Base-by-base conservation (phyloP, 2,329 filamentous ascomycete genomes). In the Phialocephala sp. region DNA sequence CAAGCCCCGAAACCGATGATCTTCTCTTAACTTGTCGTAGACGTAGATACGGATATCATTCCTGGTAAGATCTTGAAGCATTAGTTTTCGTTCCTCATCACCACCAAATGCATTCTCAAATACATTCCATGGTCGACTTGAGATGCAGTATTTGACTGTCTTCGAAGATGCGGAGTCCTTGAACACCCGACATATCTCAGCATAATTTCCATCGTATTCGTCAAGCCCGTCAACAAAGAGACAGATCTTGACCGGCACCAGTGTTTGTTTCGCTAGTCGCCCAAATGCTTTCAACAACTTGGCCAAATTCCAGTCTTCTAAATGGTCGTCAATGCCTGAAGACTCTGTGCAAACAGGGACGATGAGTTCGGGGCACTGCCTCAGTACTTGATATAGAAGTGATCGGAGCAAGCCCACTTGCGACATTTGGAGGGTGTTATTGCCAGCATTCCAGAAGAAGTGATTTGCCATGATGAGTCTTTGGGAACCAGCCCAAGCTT, bases 401-500 rank as follows among this genome's bases (percentile, higher is more conserved):
- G 68, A 41, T 24, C 61, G 47, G 15, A 64, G 58, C 2, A 70
- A 58, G 2, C 66, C 66, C 4, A 63, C 41, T 4, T 63, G 61
- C 8, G 66, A 68, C 45, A 64, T 68, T 37, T 69, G 66, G 20
- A 60, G 11, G n/a, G 37, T 24, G 8, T 54, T 11, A 1, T 77
- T 77, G 5, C 78, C 78, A 24, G 77, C 76, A 3, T 76, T 80
- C 81, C 81, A 83, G 65, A 83, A 82, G 69, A 81, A 83, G 69
- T 79, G 82, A 0, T 75, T 77, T 0, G 80, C 79, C 0, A 75
- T 77, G 2, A 74, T 39, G 8, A 66, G 32, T 8, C 35, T 37
- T 8, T 50, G 55, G 12, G 4, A 20, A 0, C 35, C 71, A 0
- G 77, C 70, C 79, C 78, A 80, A 0, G 35, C 35, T 2, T 68